Conservation (phyloP, 345 rosid genomes). For the Nasturtium officinale region DNA sequence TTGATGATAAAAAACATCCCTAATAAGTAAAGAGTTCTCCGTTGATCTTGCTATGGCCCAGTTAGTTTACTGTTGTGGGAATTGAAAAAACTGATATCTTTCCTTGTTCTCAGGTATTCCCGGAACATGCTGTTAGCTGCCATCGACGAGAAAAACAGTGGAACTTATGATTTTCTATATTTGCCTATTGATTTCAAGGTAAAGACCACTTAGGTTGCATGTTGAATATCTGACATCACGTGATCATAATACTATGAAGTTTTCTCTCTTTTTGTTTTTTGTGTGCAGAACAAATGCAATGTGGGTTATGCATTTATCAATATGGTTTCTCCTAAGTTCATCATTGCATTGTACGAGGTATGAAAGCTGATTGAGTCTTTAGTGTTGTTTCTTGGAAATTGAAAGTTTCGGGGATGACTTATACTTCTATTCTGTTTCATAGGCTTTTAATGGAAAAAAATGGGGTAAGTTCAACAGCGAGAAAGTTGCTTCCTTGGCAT, state of each 20-base stretch:
- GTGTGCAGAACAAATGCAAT: slow-evolving; percentile 77
- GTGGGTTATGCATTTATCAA: slow-evolving; percentile 87
- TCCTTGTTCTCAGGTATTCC: slow-evolving; percentile 55
- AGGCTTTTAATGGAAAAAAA: slow-evolving; percentile 78
- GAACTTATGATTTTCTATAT: slow-evolving; percentile 74
- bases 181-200: slow-evolving; percentile 86
- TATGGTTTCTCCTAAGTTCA: slow-evolving; percentile 71
- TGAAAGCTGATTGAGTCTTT: slow-evolving; percentile 8
- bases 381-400: slow-evolving; percentile 13
- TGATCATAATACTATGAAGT: slow-evolving; percentile 11
- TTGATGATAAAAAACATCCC: slow-evolving; percentile 67
- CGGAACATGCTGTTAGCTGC: slow-evolving; percentile 78
- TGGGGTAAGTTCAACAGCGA: slow-evolving; percentile 89
- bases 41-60: not conserved
- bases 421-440: slow-evolving; percentile 17
- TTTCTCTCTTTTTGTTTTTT: not conserved
- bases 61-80: not conserved
- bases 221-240: slow-evolving; percentile 15
- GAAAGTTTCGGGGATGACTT: not conserved
- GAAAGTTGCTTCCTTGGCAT: slow-evolving; percentile 81
- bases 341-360: slow-evolving; percentile 72
- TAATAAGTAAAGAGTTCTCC: slow-evolving; percentile 49
- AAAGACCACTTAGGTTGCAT: slow-evolving; percentile 8
- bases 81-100: not conserved
- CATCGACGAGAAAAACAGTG: slow-evolving; percentile 65